phyloP scores from a whole-genome alignment of 306 rosid genomes.

The Oemleria cerasiformis region DNA sequence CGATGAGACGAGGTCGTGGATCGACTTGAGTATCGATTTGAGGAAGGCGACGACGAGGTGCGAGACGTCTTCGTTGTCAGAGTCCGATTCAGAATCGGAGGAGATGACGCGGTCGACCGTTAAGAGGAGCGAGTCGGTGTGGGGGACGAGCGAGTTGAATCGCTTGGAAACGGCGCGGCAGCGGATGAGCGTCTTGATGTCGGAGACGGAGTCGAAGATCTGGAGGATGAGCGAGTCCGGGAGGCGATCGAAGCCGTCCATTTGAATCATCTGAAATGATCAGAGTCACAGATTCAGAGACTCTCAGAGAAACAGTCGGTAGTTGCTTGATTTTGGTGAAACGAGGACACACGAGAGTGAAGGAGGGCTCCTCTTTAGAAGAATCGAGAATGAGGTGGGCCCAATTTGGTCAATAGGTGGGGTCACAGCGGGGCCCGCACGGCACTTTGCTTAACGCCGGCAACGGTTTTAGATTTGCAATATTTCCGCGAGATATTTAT shows the following conservation, averaged over 20 bases:
- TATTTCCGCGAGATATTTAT: background rate
- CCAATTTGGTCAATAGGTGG: background rate
- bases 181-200: slow-evolving; percentile 41
- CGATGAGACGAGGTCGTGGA: slow-evolving; percentile 29
- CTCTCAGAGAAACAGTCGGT: background rate
- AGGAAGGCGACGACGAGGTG: slow-evolving; percentile 20
- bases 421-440: background rate
- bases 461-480: background rate
- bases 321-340: background rate
- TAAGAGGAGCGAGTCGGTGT: slow-evolving; percentile 34
- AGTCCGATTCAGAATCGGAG: slow-evolving; percentile 24
- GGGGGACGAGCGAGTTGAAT: slow-evolving; percentile 49
- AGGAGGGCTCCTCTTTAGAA: background rate
- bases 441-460: background rate
- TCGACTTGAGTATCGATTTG: slow-evolving; percentile 28
- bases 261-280: background rate
- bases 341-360: background rate
- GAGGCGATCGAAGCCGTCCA: slow-evolving; percentile 42
- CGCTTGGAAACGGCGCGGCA: slow-evolving; percentile 44
- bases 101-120: slow-evolving; percentile 45
- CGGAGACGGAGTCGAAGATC: slow-evolving; percentile 47
- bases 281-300: background rate
- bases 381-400: background rate
- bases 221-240: slow-evolving; percentile 42
- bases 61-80: slow-evolving; percentile 10